Evolutionary conservation across 768 basidiomycete species (phyloP), one percentile per base, ranked within the genome.

Genomic region (Naganishia vishniacii): DNA sequence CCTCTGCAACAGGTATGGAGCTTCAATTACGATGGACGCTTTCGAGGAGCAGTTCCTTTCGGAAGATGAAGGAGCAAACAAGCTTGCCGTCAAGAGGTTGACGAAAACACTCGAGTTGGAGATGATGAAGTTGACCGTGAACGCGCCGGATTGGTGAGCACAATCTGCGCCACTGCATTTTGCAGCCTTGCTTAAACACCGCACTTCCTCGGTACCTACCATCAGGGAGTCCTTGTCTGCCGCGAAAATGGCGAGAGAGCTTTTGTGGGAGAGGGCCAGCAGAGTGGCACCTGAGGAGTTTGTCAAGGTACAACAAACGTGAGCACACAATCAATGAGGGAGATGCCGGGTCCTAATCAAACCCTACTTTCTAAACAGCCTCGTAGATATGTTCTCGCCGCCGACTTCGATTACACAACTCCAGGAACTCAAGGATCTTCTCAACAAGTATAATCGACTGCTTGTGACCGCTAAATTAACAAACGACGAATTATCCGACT

Each of bases 241-340:
- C 37, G 92, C 91, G 7, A 85, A 88, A 62, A 97, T 94, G 88
- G 91, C 93, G 15, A 82, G 89, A 58, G 89, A 95, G 73, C 79
- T 99, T 41, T 80, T 99, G n/a, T 98, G 91, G 91, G 86, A 87
- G 71, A 82, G 84, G 64, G 87, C 91, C 64, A 82, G 83, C 65
- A 82, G 84, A 31, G 84, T 98, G 64, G 81, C 84, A 56, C 83
- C 94, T 48, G 84, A 86, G 48, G 85, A 95, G 60, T 94, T 88
- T 73, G 87, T 91, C 23, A 76, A 81, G 13, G 82, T 95, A 62
- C 89, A 89, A 15, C 95, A 99, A 75, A 92, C 90, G 94, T 97
- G 79, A 70, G 88, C 79, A 1, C 8, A 37, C 34, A 9, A 6
- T 31, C 13, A 13, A 28, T 16, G 11, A 44, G 34, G 4, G 42